Evolutionary conservation across 2,329 filamentous ascomycete species (phyloP), one percentile per base, ranked within the genome.

Genomic region (Monosporascus sp.): DNA sequence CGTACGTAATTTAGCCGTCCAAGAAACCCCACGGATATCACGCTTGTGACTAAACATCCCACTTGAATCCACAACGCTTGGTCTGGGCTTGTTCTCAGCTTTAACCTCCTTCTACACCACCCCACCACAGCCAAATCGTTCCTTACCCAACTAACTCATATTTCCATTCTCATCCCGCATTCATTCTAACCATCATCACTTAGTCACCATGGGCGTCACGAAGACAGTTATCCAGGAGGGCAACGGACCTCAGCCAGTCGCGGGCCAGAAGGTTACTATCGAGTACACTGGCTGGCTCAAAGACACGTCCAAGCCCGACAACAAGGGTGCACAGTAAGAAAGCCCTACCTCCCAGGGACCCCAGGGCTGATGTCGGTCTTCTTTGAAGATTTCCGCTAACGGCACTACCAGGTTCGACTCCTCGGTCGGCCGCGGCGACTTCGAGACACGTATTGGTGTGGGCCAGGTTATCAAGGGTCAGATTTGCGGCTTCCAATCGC

Each of bases 261-360:
- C 67, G 17, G 88, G 89, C 60, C 85, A 97, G 70, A 82, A 74
- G 25, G 89, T 97, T 66, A 83, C 81, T 67, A 96, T 97, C 68
- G 84, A 94, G 74, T 97, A 97, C 80, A 94, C 88, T 43, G 94
- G 94, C 65, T 96, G 78, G 74, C 80, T 97, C 59, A 88, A 87
- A 74, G 86, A 95, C 66, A 66, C 76, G 22, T 73, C 67, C 59
- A 74, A 82, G 69, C 72, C 80, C 18, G 77, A 83, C 54, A 77
- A 82, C 66, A 83, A 88, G 80, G 92, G 92, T 65, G 73, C 71
- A 25, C 68, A 90, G 91, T 96, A 77, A 66, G 86, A 74, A 55
- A 57, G 37, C 36, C 45, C 48, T 27, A 37, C 37, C 47, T 45
- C 39, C 48, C 43, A 35, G 38, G 48, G 49, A 50, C 46, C 48